phyloP scores from a whole-genome alignment of 2,329 filamentous ascomycete genomes.

The Ilyonectria mors-panacis region DNA sequence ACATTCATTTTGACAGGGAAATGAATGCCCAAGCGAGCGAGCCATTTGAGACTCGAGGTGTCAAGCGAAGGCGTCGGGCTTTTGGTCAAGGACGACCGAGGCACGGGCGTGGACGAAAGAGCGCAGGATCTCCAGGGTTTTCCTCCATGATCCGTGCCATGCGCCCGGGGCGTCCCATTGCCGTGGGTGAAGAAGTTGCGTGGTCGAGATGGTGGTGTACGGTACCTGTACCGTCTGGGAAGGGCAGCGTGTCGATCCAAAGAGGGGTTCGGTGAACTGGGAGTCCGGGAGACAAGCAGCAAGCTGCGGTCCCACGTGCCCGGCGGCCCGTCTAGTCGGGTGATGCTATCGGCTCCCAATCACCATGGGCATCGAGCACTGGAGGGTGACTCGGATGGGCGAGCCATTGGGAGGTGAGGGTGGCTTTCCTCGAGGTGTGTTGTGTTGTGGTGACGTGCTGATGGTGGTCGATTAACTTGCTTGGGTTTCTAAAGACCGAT shows the following conservation, averaged over 20 bases:
- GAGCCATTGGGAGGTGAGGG: slow-evolving; percentile 20
- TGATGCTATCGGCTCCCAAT: slow-evolving; percentile 38
- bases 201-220: slow-evolving; percentile 27
- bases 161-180: neutral
- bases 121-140: neutral
- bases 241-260: slow-evolving; percentile 37
- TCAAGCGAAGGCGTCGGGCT: slow-evolving; percentile 8
- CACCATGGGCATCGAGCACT: slow-evolving; percentile 21
- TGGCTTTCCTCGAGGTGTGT: slow-evolving; percentile 20
- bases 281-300: neutral
- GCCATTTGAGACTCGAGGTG: neutral
- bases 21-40: slow-evolving; percentile 23
- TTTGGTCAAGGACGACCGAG: slow-evolving; percentile 1
- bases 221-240: slow-evolving; percentile 33
- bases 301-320: slow-evolving; percentile 40
- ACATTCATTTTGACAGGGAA: slow-evolving; percentile 19
- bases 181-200: slow-evolving; percentile 22
- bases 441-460: slow-evolving; percentile 22
- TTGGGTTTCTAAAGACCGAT: slow-evolving; percentile 24
- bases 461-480: slow-evolving; percentile 3
- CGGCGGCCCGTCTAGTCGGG: slow-evolving; percentile 38
- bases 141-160: neutral
- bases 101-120: neutral
- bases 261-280: slow-evolving; percentile 35
- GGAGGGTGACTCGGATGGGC: slow-evolving; percentile 24